Evolutionary conservation across 1,139 yeast genomes (phyloP).

Genomic region (Geotrichum siamense): DNA sequence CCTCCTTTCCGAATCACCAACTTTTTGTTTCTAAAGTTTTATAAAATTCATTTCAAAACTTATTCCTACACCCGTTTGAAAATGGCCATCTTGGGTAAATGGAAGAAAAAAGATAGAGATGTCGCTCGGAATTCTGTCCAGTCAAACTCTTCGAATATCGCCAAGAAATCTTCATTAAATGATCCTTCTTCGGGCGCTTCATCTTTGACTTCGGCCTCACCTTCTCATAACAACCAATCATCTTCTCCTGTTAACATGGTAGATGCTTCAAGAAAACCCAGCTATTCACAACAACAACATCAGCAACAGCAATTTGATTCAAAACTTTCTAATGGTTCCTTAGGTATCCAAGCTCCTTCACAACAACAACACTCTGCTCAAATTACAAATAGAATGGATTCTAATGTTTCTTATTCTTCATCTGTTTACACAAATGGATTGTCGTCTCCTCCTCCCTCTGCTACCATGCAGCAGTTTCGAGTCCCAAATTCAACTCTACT

Average conservation of each 20-base stretch:
- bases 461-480: neutral
- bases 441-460: constrained; percentile 12
- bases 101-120: constrained; percentile 27
- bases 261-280: too few species aligned
- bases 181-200: constrained; percentile 14
- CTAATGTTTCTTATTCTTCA: constrained; percentile 7
- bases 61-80: neutral
- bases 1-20: too few species aligned
- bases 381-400: neutral
- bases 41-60: too few species aligned
- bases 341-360: neutral
- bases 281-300: neutral
- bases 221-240: constrained; percentile 1
- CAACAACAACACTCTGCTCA: constrained; percentile 6
- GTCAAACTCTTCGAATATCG: constrained; percentile 14
- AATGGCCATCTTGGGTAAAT: constrained; percentile 27
- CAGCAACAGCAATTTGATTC: constrained; percentile 7
- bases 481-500: neutral
- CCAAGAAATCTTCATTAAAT: constrained; percentile 13
- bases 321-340: constrained; percentile 4
- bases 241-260: constrained; percentile 1
- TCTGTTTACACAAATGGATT: constrained; percentile 12
- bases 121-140: constrained; percentile 25
- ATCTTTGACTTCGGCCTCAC: constrained; percentile 5
- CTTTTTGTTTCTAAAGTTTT: too few species aligned